A percentile compares a stretch with the other conserved stretches of the same genome.
phyloP scores from a whole-genome alignment of 1,139 yeast species.

The Lodderomyces oxycetoniae region DNA sequence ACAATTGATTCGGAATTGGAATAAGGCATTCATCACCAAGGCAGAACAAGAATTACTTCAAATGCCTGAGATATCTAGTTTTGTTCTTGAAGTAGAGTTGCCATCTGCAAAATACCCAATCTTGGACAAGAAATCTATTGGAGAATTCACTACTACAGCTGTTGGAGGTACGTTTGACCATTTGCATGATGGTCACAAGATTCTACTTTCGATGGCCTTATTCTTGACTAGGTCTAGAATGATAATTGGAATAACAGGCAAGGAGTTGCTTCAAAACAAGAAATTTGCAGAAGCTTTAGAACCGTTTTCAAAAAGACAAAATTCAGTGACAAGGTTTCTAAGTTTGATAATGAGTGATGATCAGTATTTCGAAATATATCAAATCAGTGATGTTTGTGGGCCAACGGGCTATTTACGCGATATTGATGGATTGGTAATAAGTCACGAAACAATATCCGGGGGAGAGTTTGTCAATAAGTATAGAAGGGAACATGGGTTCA shows the following conservation, averaged over 20 bases:
- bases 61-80: background rate
- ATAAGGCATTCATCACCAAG: conserved; percentile 7
- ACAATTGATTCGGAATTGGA: conserved; percentile 6
- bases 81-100: background rate
- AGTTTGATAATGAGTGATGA: conserved; percentile 37
- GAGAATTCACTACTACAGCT: conserved; percentile 33
- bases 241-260: conserved; percentile 83
- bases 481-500: conserved; percentile 55
- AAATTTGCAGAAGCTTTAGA: conserved; percentile 66
- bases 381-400: conserved; percentile 85
- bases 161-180: conserved; percentile 98
- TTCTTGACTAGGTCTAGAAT: conserved; percentile 52
- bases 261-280: conserved; percentile 68
- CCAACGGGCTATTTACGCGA: conserved; percentile 80
- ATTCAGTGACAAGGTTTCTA: conserved; percentile 46
- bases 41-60: conserved; percentile 4
- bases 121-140: background rate
- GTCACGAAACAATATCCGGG: conserved; percentile 75
- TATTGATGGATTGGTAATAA: conserved; percentile 76
- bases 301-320: conserved; percentile 48
- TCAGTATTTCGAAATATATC: conserved; percentile 36
- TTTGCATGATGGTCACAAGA: conserved; percentile 91
- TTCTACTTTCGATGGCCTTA: conserved; percentile 68
- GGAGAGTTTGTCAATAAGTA: conserved; percentile 66
- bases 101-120: background rate